phyloP scores from a whole-genome alignment of 768 basidiomycete species.

The Auricularia cornea region DNA sequence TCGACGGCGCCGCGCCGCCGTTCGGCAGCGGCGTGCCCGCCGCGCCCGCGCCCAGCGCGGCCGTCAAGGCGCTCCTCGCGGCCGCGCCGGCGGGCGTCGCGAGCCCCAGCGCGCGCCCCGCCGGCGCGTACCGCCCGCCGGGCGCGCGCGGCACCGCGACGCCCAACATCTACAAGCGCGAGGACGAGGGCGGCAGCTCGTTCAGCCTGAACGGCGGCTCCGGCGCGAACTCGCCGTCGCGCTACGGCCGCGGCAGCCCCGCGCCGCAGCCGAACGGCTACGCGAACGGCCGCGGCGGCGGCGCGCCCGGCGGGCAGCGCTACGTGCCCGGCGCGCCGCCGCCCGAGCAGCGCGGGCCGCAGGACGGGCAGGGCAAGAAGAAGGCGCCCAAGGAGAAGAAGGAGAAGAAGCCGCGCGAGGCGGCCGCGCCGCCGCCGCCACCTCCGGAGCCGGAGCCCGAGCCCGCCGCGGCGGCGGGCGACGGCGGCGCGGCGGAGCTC shows the following conservation, averaged over 20 bases:
- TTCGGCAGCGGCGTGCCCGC: slow-evolving; percentile 62
- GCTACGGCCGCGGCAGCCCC: slow-evolving; percentile 46
- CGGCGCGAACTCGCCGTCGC: slow-evolving; percentile 46
- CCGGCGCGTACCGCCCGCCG: slow-evolving; percentile 89
- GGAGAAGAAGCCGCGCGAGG: slow-evolving; percentile 19
- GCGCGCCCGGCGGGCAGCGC: slow-evolving; percentile 29
- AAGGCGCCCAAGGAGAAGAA: slow-evolving; percentile 47
- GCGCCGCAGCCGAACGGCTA: slow-evolving; percentile 30
- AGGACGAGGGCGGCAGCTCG: slow-evolving; percentile 76
- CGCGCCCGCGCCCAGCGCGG: slow-evolving; percentile 56
- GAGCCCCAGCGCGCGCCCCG: slow-evolving; percentile 51
- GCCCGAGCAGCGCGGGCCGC: slow-evolving; percentile 28
- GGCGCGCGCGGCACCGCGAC: slow-evolving; percentile 86
- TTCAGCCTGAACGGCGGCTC: slow-evolving; percentile 37
- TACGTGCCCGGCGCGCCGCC: slow-evolving; percentile 73
- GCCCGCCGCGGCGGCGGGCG: background rate
- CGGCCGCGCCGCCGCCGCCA: background rate
- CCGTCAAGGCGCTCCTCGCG: slow-evolving; percentile 30
- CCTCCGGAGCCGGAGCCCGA: slow-evolving; percentile 2
- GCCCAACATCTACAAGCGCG: slow-evolving; percentile 81
- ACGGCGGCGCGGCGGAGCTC: slow-evolving; percentile 18
- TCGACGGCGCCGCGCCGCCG: slow-evolving; percentile 48
- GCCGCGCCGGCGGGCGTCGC: slow-evolving; percentile 36
- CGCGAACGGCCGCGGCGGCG: slow-evolving; percentile 17
- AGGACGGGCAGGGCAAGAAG: slow-evolving; percentile 33